Evolutionary conservation across 2,329 filamentous ascomycete genomes (phyloP).

Genomic region (Epichloe amarillans): DNA sequence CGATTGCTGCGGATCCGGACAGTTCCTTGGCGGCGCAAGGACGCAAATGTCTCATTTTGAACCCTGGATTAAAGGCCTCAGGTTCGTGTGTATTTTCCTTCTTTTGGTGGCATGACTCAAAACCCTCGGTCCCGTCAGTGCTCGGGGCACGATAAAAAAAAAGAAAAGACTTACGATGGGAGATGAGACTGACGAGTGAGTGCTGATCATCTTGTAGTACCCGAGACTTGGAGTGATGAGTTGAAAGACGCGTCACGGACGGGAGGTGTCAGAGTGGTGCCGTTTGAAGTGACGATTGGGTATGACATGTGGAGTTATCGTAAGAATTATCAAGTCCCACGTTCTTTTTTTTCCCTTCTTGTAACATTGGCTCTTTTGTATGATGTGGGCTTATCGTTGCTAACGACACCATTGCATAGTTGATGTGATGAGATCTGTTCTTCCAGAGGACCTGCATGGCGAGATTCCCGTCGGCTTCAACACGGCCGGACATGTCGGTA

Average conservation of each 20-base stretch:
- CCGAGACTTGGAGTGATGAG: slow-evolving; percentile 61
- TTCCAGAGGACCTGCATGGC: slow-evolving; percentile 66
- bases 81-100: slow-evolving; percentile 22
- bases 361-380: slow-evolving; percentile 4
- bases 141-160: background rate
- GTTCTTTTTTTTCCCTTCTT: background rate
- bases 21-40: slow-evolving; percentile 36
- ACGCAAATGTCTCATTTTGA: slow-evolving; percentile 47
- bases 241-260: slow-evolving; percentile 55
- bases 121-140: background rate
- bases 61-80: slow-evolving; percentile 39
- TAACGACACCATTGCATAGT: slow-evolving; percentile 29
- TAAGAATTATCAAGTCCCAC: slow-evolving; percentile 26
- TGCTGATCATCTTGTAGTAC: slow-evolving; percentile 17
- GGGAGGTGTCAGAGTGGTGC: slow-evolving; percentile 56
- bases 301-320: slow-evolving; percentile 82
- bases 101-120: background rate
- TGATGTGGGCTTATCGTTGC: slow-evolving; percentile 5
- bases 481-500: slow-evolving; percentile 74
- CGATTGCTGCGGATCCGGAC: slow-evolving; percentile 52
- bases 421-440: slow-evolving; percentile 69
- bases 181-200: background rate
- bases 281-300: slow-evolving; percentile 61
- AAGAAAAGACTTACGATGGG: background rate
- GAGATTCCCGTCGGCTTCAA: slow-evolving; percentile 82